These are phyloP conservation scores for Nicotiana paniculata DNA, from an alignment of 257 asterid genomes.

Conservation along the genomic window DNA sequence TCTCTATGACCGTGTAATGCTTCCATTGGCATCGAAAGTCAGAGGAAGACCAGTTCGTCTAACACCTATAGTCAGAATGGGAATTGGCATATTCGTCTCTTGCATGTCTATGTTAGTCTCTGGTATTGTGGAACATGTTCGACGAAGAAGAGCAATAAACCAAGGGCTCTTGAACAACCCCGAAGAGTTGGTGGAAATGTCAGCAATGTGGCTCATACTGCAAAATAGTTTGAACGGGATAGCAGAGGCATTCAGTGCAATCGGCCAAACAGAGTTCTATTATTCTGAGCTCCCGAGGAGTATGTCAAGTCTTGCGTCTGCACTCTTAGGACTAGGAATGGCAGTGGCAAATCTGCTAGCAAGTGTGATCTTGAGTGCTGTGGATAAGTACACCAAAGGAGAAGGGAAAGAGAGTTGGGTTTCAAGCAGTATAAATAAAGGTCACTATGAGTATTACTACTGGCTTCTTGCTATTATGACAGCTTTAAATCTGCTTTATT, in stretches of 20 bases:
- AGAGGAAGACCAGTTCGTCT: conserved; percentile 35
- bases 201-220: conserved; percentile 62
- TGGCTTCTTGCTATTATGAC: conserved; percentile 49
- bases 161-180: conserved; percentile 39
- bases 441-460: conserved; percentile 51
- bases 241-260: conserved; percentile 54
- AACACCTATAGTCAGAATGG: conserved; percentile 48
- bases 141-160: conserved; percentile 38
- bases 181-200: conserved; percentile 37
- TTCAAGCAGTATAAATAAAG: conserved; percentile 43
- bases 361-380: conserved; percentile 34
- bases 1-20: conserved; percentile 40
- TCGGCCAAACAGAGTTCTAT: conserved; percentile 56
- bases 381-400: conserved; percentile 26
- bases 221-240: conserved; percentile 40
- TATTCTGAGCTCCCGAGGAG: conserved; percentile 56
- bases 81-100: conserved; percentile 45
- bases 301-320: conserved; percentile 53
- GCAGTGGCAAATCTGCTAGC: conserved; percentile 45
- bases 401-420: conserved; percentile 58
- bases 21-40: conserved; percentile 47
- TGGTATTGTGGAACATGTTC: conserved; percentile 38
- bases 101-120: conserved; percentile 41
- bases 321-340: conserved; percentile 48
- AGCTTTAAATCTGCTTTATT: conserved; percentile 30